A percentile compares a stretch with the other conserved stretches of the same genome.
Conservation (phyloP, 2,329 filamentous ascomycete species). For the Venturia nashicola region DNA sequence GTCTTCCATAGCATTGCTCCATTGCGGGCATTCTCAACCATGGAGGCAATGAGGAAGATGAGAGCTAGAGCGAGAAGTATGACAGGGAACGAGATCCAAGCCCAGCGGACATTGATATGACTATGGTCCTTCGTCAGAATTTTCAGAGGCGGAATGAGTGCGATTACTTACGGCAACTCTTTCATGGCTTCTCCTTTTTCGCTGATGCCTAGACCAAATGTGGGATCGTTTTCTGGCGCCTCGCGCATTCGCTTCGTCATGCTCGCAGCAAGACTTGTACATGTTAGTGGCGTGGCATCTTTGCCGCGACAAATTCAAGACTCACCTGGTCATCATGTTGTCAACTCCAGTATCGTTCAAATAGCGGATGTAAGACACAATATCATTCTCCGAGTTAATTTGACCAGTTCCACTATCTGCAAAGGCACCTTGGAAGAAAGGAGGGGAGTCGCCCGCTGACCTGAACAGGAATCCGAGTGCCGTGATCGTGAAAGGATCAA, state of each 20-base stretch:
- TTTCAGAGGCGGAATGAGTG: no score
- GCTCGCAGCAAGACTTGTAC: neutral
- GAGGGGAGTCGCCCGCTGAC: neutral
- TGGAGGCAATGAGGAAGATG: neutral
- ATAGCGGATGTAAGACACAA: neutral
- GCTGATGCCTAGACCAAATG: neutral
- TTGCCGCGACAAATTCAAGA: neutral
- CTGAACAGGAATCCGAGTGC: neutral
- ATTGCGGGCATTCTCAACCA: slow-evolving; percentile 3
- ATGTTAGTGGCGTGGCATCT: neutral
- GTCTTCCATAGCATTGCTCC: slow-evolving; percentile 8
- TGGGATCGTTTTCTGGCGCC: neutral
- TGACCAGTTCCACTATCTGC: neutral
- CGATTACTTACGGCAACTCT: neutral
- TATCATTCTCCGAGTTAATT: neutral
- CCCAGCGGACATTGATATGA: slow-evolving; percentile 5
- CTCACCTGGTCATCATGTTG: neutral
- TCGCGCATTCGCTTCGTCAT: slow-evolving; percentile 7
- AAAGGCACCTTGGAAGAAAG: slow-evolving; percentile 1
- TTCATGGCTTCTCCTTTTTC: neutral
- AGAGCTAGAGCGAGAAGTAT: neutral
- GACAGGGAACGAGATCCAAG: slow-evolving; percentile 5
- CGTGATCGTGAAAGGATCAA: neutral
- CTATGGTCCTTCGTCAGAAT: neutral
- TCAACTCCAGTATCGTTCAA: neutral